These are phyloP conservation scores for Ganoderma multipileum DNA, from an alignment of 1,284 basidiomycete genomes.

Conservation along the genomic window DNA sequence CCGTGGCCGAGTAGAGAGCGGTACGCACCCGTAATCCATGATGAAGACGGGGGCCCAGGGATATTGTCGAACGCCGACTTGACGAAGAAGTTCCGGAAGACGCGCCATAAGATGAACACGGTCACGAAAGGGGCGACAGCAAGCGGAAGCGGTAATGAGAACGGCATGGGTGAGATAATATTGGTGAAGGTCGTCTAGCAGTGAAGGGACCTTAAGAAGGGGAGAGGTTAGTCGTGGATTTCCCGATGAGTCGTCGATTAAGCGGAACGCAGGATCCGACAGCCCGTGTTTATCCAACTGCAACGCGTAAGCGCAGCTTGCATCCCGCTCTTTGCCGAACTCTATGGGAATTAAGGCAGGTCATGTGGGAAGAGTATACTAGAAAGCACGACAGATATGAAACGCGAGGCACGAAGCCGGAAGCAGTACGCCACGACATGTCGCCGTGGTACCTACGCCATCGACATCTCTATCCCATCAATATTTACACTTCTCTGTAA, in stretches of 20 bases:
- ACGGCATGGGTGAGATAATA: neutral
- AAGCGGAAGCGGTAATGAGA: neutral
- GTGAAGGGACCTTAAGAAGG: neutral
- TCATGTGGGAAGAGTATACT: neutral
- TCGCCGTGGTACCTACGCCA: neutral
- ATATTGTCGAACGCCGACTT: constrained; percentile 2
- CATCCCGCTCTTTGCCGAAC: neutral
- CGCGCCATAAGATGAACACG: neutral
- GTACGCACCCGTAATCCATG: neutral
- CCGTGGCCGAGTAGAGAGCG: neutral
- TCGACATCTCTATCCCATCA: constrained; percentile 49
- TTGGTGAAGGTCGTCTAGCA: neutral
- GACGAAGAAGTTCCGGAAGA: neutral
- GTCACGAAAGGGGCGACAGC: neutral
- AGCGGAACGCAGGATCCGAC: neutral
- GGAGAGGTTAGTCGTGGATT: neutral
- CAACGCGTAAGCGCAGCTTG: neutral
- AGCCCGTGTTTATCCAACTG: neutral
- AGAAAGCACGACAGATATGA: neutral
- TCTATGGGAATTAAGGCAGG: too few species aligned
- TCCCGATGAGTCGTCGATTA: neutral
- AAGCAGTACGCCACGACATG: neutral
- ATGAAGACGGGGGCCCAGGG: neutral
- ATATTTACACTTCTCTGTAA: constrained; percentile 51
- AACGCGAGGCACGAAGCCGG: neutral